Evolutionary conservation across 805 yeast species (phyloP).

Genomic region (Candida namnaoensis): DNA sequence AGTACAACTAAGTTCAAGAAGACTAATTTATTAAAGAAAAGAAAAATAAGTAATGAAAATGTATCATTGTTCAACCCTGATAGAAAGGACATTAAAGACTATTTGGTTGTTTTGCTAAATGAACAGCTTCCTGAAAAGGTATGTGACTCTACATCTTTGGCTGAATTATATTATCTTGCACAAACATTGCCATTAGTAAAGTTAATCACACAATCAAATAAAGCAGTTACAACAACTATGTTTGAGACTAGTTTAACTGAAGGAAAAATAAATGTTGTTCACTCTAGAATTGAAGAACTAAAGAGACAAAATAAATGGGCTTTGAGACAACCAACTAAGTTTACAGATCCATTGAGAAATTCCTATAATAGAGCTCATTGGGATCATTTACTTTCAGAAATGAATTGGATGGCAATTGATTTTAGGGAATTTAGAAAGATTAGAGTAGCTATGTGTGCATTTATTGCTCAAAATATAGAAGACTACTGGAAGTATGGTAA

Average conservation of each 20-base stretch:
- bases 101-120: conserved; percentile 37
- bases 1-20: too few species aligned
- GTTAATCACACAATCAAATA: conserved; percentile 77
- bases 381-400: conserved; percentile 70
- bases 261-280: conserved; percentile 83
- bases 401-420: conserved; percentile 77
- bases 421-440: conserved; percentile 61
- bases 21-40: conserved; percentile 2
- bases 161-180: conserved; percentile 80
- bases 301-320: conserved; percentile 88
- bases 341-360: conserved; percentile 47
- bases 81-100: conserved; percentile 33
- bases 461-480: conserved; percentile 61
- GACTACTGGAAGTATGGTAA: conserved; percentile 79
- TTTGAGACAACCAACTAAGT: conserved; percentile 71
- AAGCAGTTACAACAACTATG: conserved; percentile 75
- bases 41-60: conserved; percentile 6
- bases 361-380: conserved; percentile 45
- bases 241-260: conserved; percentile 82
- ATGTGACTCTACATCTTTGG: conserved; percentile 56
- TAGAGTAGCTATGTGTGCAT: conserved; percentile 61
- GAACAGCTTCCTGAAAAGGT: conserved; percentile 45
- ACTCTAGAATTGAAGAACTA: conserved; percentile 86
- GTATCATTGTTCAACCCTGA: conserved; percentile 21
- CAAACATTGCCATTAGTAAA: conserved; percentile 83